Evolutionary conservation across 352 stramenopile species (phyloP), one percentile per base, ranked within the genome.

Genomic region (Pythium biforme): DNA sequence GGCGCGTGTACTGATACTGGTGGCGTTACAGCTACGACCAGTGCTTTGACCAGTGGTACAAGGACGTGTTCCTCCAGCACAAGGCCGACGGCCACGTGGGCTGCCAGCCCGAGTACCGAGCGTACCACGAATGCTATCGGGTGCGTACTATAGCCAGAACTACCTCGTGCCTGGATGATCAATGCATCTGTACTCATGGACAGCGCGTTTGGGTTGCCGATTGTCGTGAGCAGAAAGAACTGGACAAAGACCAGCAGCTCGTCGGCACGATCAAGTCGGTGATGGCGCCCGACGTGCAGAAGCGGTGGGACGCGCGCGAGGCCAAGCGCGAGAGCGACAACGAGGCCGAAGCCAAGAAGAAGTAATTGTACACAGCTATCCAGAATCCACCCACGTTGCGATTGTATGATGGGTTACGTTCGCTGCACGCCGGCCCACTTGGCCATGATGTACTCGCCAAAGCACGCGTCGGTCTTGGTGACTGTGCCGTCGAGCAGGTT

Each of bases 21-120:
- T 5, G 31, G 37, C 7, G n/a, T n/a, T 66, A 48, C 54, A 83
- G 75, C 15, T 88, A 89, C 62, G 86, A 95, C 63, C 80, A 92
- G 59, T 95, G 86, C 75, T 95, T 95, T 72, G 86, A 95, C 62
- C 74, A 81, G 69, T 95, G 86, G 86, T 95, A 93, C 71, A 90
- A 83, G 49, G 73, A 93, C 37, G 75, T 93, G 27, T 95, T 95
- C 60, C 69, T 95, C 20, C 81, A 91, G 73, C 72, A 89, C 46
- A 93, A 90, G 59, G 83, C 80, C 33, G 52, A 86, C 33, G 82
- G 81, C 54, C 66, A 86, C 58, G 66, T 92, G 15, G 86, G 86
- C 52, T 95, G 86, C 50, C 73, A 89, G 61, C 74, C 89, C 39
- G 81, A 93, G 70, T 95, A 95, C 73, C 78, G 88, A 41, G 76